These are phyloP conservation scores for Pleurotus ostreatus DNA, from an alignment of 768 basidiomycete species.

Conservation along the genomic window DNA sequence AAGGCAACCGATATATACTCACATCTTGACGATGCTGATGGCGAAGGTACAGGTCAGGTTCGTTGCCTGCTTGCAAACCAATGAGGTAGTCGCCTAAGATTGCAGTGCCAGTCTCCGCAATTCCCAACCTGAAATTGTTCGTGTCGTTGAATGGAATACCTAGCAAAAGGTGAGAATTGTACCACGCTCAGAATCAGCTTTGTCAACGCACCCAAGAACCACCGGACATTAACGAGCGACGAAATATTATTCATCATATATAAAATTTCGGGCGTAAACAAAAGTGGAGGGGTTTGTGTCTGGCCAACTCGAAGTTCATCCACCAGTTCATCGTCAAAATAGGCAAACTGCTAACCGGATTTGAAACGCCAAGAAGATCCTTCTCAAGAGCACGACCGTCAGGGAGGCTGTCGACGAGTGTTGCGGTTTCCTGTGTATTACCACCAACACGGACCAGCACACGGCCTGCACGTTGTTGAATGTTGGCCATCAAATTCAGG, in stretches of 20 bases:
- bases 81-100: slow-evolving; percentile 64
- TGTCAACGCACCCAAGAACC: slow-evolving; percentile 49
- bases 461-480: slow-evolving; percentile 50
- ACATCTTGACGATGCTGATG: slow-evolving; percentile 14
- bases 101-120: slow-evolving; percentile 53
- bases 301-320: not conserved
- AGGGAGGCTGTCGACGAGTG: slow-evolving; percentile 33
- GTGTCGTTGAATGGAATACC: slow-evolving; percentile 67
- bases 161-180: slow-evolving; percentile 1
- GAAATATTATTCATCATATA: slow-evolving; percentile 62
- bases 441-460: slow-evolving; percentile 61
- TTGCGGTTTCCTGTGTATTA: slow-evolving; percentile 60
- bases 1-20: slow-evolving; percentile 47
- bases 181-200: not conserved
- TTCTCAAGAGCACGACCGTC: slow-evolving; percentile 42
- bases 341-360: slow-evolving; percentile 23
- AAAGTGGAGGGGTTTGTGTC: slow-evolving; percentile 41
- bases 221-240: slow-evolving; percentile 52
- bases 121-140: slow-evolving; percentile 42
- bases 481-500: slow-evolving; percentile 61
- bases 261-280: slow-evolving; percentile 63
- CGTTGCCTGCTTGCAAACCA: slow-evolving; percentile 73
- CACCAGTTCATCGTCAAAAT: not conserved
- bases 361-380: slow-evolving; percentile 21
- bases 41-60: slow-evolving; percentile 66